Evolutionary conservation across 1,284 basidiomycete genomes (phyloP), one percentile per base, ranked within the genome.

Genomic region (Boletus mariae): DNA sequence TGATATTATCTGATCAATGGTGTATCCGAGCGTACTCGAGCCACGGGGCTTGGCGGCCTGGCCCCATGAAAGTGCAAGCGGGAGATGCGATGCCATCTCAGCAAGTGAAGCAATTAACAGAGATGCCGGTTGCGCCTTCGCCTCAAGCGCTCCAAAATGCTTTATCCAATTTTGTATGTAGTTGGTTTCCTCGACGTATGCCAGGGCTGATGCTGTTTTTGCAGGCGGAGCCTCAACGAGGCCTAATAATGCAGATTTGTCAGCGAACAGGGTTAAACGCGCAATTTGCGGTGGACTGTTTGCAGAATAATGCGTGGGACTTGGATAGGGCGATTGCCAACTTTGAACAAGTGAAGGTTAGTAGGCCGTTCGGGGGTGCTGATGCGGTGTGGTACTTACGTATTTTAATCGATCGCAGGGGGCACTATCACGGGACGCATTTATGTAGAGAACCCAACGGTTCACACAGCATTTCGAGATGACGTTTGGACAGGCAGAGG

Each of bases 1-100:
- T 87, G 47, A 88, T 99, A 61, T 75, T 98, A 7, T 95, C 92
- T 23, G 96, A 99, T 69, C 86, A 90, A 61, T 81, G 92, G 69
- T 86, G 84, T 20, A 76, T 98, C 43, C 86, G 94, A 42, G 82
- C 79, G 23, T 97, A 93, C 71, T 90, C 93, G 7, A 89, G 84
- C 61, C 83, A 84, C 38, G 83, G 85, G 45, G 89, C 91, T 1
- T 97, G 89, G 89, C 75, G 70, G 58, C 78, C 81, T 34, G 88
- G 89, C 10, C 82, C 84, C 12, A 77, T 92, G 74, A 74, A 79
- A 25, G 84, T 90, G 10, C 85, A 90, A 57, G 75, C 73, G 29
- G 71, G 68, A 52, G 64, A 63, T 10, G 5, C 57, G 71, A 75
- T 56, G 29, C n/a, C 66, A 60, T 53, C 54, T 7, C 60, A 57